These are phyloP conservation scores for Ceratobasidium sp. DNA, from an alignment of 1,284 basidiomycete genomes.

Conservation along the genomic window DNA sequence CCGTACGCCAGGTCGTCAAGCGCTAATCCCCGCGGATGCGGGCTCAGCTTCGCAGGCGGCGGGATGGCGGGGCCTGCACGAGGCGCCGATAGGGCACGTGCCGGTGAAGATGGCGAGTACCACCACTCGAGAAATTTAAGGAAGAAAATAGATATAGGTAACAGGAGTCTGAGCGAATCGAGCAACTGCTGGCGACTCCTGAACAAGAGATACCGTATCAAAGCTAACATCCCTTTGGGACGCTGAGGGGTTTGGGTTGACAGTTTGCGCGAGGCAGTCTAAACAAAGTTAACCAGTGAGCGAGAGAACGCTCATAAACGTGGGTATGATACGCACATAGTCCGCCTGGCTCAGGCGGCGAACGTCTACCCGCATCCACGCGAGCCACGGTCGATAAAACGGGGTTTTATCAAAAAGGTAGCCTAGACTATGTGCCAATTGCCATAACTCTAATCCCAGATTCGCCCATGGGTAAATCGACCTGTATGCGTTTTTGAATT, in stretches of 20 bases:
- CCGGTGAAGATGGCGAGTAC: slow-evolving; percentile 95
- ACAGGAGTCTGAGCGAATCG: slow-evolving; percentile 80
- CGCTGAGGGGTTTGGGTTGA: slow-evolving; percentile 31
- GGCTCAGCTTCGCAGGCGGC: slow-evolving; percentile 74
- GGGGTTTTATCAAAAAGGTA: slow-evolving; percentile 91
- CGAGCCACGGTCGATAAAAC: slow-evolving; percentile 91
- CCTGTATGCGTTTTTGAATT: slow-evolving; percentile 68
- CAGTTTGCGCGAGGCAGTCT: slow-evolving; percentile 39
- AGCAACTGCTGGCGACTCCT: slow-evolving; percentile 68
- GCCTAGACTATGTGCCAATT: slow-evolving; percentile 84
- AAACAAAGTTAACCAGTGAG: slow-evolving; percentile 54
- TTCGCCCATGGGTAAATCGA: slow-evolving; percentile 83
- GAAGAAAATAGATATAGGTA: slow-evolving; percentile 93
- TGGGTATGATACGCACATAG: slow-evolving; percentile 48
- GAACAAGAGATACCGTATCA: slow-evolving; percentile 51
- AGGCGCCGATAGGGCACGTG: slow-evolving; percentile 64
- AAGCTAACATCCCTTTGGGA: slow-evolving; percentile 37
- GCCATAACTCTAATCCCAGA: slow-evolving; percentile 77
- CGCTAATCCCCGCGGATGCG: slow-evolving; percentile 69
- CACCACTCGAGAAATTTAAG: slow-evolving; percentile 99
- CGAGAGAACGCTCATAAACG: slow-evolving; percentile 57
- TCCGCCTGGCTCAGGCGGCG: slow-evolving; percentile 80
- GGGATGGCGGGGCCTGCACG: slow-evolving; percentile 69
- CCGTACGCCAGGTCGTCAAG: slow-evolving; percentile 71
- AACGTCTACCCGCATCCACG: slow-evolving; percentile 82